These are phyloP conservation scores for Verticillium zaregamsianum DNA, from an alignment of 2,329 filamentous ascomycete genomes.

Conservation along the genomic window DNA sequence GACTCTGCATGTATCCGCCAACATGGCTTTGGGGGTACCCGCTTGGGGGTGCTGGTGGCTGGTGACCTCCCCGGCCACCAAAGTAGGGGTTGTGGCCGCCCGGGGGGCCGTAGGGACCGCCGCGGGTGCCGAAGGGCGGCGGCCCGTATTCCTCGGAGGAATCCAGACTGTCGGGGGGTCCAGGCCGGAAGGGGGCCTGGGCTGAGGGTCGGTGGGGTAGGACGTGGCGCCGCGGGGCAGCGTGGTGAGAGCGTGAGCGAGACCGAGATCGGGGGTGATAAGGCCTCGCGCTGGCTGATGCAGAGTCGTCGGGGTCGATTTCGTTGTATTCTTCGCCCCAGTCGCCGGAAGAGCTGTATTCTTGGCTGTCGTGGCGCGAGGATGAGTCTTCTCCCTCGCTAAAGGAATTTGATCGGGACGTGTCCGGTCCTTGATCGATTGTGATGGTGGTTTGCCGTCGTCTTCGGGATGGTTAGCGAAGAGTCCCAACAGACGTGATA, in stretches of 20 bases:
- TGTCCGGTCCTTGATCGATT: constrained; percentile 10
- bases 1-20: constrained; percentile 34
- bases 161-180: constrained; percentile 59
- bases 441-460: constrained; percentile 1
- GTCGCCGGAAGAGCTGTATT: constrained; percentile 25
- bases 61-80: constrained; percentile 17
- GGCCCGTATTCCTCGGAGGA: constrained; percentile 57
- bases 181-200: constrained; percentile 34
- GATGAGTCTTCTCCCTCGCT: constrained; percentile 37
- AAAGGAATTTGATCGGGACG: constrained; percentile 27
- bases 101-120: constrained; percentile 29
- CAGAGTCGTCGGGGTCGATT: constrained; percentile 55
- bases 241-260: constrained; percentile 22
- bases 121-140: neutral
- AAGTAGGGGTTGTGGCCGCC: constrained; percentile 25
- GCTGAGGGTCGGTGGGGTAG: neutral
- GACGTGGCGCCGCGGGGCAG: constrained; percentile 16
- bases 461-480: neutral
- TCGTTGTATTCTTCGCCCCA: constrained; percentile 37
- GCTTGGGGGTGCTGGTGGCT: constrained; percentile 14
- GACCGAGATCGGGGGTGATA: constrained; percentile 11
- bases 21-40: constrained; percentile 46
- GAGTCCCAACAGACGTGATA: neutral
- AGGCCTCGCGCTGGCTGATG: constrained; percentile 39
- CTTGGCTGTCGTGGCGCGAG: constrained; percentile 22